Conservation (phyloP, 176 grass and related monocot genomes). For the Triticum monococcum region DNA sequence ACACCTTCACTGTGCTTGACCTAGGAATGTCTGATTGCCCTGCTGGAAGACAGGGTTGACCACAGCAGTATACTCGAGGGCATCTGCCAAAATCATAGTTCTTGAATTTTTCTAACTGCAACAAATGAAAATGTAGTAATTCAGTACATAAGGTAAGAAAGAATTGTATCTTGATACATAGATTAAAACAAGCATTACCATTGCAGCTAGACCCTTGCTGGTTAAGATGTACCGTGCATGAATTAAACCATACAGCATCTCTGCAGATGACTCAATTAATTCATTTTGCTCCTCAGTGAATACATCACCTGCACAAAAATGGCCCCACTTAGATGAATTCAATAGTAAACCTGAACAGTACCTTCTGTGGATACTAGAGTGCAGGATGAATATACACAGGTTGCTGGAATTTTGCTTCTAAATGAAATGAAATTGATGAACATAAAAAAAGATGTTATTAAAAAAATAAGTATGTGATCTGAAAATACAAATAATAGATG, state of each 20-base stretch:
- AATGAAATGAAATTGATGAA: conserved; percentile 19
- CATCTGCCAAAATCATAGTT: conserved; percentile 98
- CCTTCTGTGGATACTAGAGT: conserved; percentile 7
- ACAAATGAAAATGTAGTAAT: conserved; percentile 19
- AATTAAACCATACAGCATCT: conserved; percentile 97
- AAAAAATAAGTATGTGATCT: background rate
- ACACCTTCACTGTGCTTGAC: conserved; percentile 90
- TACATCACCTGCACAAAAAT: conserved; percentile 64
- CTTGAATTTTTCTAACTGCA: conserved; percentile 93
- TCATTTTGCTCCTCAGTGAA: conserved; percentile 97
- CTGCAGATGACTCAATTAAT: conserved; percentile 92
- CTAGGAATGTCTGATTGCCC: conserved; percentile 93
- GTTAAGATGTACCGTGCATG: conserved; percentile 92
- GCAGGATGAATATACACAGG: background rate
- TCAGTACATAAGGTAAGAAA: background rate
- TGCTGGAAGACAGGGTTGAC: conserved; percentile 92
- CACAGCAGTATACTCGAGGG: conserved; percentile 90
- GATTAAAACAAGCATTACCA: conserved; percentile 53
- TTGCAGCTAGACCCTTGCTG: conserved; percentile 94
- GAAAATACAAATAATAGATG: conserved; percentile 7
- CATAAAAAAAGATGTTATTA: conserved; percentile 22
- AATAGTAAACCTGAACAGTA: conserved; percentile 12
- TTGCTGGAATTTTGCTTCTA: conserved; percentile 14
- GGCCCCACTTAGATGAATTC: conserved; percentile 4
- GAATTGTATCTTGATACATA: conserved; percentile 18